A percentile compares a stretch with the other conserved stretches of the same genome.
Evolutionary conservation across 2,329 filamentous ascomycete species (phyloP).

Genomic region (Neofusicoccum laricinum): DNA sequence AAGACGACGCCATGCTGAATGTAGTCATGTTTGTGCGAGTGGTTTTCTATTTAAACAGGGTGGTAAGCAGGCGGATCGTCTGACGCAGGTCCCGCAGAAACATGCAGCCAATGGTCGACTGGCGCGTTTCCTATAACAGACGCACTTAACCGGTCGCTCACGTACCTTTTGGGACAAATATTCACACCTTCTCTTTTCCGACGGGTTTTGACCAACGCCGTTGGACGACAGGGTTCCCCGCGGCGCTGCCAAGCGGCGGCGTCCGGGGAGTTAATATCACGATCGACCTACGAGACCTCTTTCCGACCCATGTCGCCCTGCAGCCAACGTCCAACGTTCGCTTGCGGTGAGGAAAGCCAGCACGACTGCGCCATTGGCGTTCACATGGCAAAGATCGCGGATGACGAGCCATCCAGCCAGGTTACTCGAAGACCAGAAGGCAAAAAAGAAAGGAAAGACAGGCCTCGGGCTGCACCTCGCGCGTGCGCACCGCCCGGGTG

Average conservation of each 20-base stretch:
- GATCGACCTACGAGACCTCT: background rate
- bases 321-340: background rate
- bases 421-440: background rate
- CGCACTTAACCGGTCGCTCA: background rate
- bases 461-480: background rate
- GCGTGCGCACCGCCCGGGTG: background rate
- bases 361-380: background rate
- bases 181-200: background rate
- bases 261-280: background rate
- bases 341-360: too few relatives aligned
- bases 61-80: background rate
- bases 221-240: conserved; percentile 1
- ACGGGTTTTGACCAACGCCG: background rate
- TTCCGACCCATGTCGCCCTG: background rate
- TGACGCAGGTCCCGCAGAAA: background rate
- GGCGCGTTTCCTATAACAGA: background rate
- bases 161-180: background rate
- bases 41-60: background rate
- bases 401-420: background rate
- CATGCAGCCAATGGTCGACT: background rate
- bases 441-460: background rate
- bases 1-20: background rate
- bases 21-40: background rate
- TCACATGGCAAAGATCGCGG: background rate
- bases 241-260: background rate